Base-by-base conservation (phyloP, 495 filamentous ascomycete species). In the Podospora didyma region DNA sequence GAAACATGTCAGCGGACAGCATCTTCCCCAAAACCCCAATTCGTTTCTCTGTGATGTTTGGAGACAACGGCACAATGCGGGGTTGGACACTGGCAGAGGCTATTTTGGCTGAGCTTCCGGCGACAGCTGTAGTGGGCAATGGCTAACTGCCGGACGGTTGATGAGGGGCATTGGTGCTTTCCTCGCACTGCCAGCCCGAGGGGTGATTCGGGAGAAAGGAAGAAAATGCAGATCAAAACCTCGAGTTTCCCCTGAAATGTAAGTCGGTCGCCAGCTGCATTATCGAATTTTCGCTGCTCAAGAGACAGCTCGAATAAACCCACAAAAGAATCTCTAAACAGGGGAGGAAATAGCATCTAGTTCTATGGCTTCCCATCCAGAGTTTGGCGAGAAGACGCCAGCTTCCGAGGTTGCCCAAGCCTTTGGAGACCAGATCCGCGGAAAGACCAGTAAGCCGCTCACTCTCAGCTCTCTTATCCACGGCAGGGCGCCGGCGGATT, bases 331-430 rank as follows among this genome's bases (percentile, higher is more conserved):
- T n/a, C n/a, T n/a, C n/a, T n/a, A n/a, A n/a, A n/a, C n/a, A n/a
- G n/a, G n/a, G n/a, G n/a, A n/a, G n/a, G n/a, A n/a, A n/a, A n/a
- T n/a, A n/a, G n/a, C n/a, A n/a, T n/a, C n/a, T n/a, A n/a, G n/a
- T n/a, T n/a, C n/a, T 12, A 75, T 75, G 74, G 67, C 68, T 35
- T 75, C 74, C 4, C 66, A 78, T 42, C 46, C 74, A 16, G 69
- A 75, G 17, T 80, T 74, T 60, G 71, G 73, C 21, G 69, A 74
- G 28, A 66, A 56, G 20, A 79, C 76, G 1, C 72, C 73, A 7
- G 76, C 68, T 1, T 67, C 73, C 4, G 67, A 74, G 50, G 80
- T 79, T 10, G 76, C 76, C 2, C 59, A 57, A 3, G 57, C 61
- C 0, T 82, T 80, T 58, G 66, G 66, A 0, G 63, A 69, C 14